A percentile compares a stretch with the other conserved stretches of the same genome.
Evolutionary conservation across 202 grass and related monocot genomes (phyloP).

Genomic region (Schoenoplectus tabernaemontani): DNA sequence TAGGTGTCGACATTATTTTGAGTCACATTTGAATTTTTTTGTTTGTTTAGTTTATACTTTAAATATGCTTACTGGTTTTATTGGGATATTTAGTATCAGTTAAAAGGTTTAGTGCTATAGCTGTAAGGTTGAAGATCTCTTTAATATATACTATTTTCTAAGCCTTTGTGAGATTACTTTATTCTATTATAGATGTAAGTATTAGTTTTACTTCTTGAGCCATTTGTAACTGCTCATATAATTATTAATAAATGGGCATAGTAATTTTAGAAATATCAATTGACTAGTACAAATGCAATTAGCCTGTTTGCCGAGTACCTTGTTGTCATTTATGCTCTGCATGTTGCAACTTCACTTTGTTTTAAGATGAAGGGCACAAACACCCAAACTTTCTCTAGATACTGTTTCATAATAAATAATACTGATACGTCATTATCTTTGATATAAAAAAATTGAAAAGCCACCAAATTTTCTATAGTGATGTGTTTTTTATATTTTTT

Average conservation of each 20-base stretch:
- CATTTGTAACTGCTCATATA: not conserved
- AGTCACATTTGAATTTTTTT: conserved; percentile 1
- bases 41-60: conserved; percentile 2
- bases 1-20: conserved; percentile 10
- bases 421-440: conserved; percentile 7
- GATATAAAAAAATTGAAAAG: conserved; percentile 2
- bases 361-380: not conserved
- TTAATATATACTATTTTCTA: conserved; percentile 6
- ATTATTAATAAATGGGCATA: not conserved
- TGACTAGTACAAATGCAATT: not conserved
- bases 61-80: conserved; percentile 16
- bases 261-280: not conserved
- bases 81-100: conserved; percentile 7
- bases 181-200: not conserved
- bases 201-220: not conserved
- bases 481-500: not conserved
- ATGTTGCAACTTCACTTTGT: not conserved
- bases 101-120: conserved; percentile 25
- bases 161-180: conserved; percentile 4
- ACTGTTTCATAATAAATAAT: not conserved
- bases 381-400: not conserved
- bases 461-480: conserved; percentile 13
- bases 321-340: not conserved
- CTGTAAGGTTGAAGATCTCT: conserved; percentile 28
- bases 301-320: not conserved